Conservation (phyloP, 331 rosid genomes). For the Malus hybrid region DNA sequence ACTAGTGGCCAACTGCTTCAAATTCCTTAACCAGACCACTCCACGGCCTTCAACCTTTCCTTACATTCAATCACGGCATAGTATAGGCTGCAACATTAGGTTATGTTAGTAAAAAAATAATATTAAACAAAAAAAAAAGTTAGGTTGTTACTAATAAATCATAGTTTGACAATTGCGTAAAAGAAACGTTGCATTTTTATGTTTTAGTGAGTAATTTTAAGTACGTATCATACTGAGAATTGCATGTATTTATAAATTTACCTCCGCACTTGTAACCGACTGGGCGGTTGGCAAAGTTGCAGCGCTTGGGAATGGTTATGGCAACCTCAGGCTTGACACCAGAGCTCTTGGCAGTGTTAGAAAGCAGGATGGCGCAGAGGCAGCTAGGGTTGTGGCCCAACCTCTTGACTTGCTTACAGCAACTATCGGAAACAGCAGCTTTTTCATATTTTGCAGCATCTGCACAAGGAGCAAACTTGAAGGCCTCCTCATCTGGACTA, state of each 20-base stretch:
- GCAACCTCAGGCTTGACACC: conserved; percentile 39
- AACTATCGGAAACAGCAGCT: conserved; percentile 38
- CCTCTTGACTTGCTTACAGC: conserved; percentile 41
- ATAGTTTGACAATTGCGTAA: too few relatives aligned
- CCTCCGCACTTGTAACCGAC: conserved; percentile 71
- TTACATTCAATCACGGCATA: conserved; percentile 30
- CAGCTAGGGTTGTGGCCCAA: conserved; percentile 44
- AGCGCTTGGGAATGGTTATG: conserved; percentile 61
- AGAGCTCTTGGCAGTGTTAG: conserved; percentile 38
- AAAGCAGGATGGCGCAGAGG: conserved; percentile 55
- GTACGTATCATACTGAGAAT: too few relatives aligned
- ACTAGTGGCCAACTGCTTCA: background rate
- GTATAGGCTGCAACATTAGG: conserved; percentile 48
- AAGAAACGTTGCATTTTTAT: too few relatives aligned
- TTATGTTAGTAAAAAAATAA: background rate
- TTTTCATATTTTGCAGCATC: conserved; percentile 40
- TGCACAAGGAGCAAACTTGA: conserved; percentile 53
- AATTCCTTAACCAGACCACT: background rate
- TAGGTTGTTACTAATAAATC: too few relatives aligned
- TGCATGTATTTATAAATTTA: background rate
- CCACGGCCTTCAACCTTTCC: background rate
- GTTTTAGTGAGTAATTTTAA: too few relatives aligned
- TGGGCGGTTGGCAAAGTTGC: conserved; percentile 57
- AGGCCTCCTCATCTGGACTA: conserved; percentile 43
- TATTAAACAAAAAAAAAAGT: background rate